These are phyloP conservation scores for Penicillium taxi DNA, from an alignment of 495 filamentous ascomycete species.

Conservation along the genomic window DNA sequence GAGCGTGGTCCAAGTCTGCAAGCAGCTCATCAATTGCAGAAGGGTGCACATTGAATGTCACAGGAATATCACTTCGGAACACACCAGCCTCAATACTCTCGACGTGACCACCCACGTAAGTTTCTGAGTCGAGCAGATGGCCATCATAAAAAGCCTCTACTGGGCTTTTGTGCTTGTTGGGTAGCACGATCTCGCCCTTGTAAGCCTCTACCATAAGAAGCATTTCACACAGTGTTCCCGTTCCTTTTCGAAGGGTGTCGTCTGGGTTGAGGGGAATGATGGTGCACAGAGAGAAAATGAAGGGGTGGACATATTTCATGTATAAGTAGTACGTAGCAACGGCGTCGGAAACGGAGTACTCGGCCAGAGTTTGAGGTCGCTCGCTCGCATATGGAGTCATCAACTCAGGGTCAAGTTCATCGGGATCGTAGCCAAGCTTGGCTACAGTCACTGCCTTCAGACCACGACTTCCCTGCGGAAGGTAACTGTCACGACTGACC, in stretches of 20 bases:
- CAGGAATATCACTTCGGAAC: conserved; percentile 90
- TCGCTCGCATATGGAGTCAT: conserved; percentile 95
- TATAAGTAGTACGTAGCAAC: conserved; percentile 99
- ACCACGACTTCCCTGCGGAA: conserved; percentile 94
- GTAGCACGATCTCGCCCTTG: conserved; percentile 80
- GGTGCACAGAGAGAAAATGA: conserved; percentile 97
- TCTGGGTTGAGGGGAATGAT: conserved; percentile 91
- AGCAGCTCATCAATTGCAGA: conserved; percentile 83
- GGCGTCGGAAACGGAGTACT: conserved; percentile 98
- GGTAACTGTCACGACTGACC: conserved; percentile 97
- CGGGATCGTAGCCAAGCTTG: conserved; percentile 96
- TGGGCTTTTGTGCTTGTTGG: conserved; percentile 90
- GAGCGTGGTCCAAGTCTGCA: conserved; percentile 76
- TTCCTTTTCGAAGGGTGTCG: conserved; percentile 89
- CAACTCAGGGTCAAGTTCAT: conserved; percentile 94
- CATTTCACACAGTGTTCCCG: conserved; percentile 97
- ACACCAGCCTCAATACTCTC: conserved; percentile 99
- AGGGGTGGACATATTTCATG: conserved; percentile 99
- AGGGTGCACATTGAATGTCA: conserved; percentile 82
- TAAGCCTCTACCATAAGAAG: conserved; percentile 98
- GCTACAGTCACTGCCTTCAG: conserved; percentile 96
- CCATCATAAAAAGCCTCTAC: conserved; percentile 95
- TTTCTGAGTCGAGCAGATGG: conserved; percentile 91
- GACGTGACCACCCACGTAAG: conserved; percentile 96
- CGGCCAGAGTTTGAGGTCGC: conserved; percentile 83